phyloP scores from a whole-genome alignment of 306 rosid species.

The Cicer chorassanicum region DNA sequence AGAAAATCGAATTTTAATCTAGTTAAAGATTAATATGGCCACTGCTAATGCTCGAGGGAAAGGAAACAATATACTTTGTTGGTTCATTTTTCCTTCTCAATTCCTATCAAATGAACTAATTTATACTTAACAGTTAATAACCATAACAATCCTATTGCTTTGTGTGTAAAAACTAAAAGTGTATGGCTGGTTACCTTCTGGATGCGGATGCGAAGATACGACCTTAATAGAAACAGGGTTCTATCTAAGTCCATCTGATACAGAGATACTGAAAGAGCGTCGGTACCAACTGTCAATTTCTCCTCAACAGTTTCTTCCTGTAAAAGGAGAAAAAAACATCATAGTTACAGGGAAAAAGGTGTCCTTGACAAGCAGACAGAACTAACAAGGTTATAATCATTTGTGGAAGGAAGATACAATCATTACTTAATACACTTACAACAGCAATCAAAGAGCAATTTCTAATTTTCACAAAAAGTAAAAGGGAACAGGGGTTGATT shows the following conservation, averaged over 20 bases:
- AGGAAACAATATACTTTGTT: neutral
- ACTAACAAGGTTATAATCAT: neutral
- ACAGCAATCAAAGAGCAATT: neutral
- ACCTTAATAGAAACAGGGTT: slow-evolving; percentile 79
- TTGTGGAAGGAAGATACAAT: neutral
- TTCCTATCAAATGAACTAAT: slow-evolving; percentile 3
- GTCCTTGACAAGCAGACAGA: neutral
- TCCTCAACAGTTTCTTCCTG: slow-evolving; percentile 94
- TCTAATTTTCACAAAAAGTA: neutral
- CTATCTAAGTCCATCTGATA: slow-evolving; percentile 97
- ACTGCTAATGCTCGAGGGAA: neutral
- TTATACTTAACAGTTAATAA: slow-evolving; percentile 17
- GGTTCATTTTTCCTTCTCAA: neutral
- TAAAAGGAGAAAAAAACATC: slow-evolving; percentile 14
- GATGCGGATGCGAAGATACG: slow-evolving; percentile 82
- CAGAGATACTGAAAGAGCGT: slow-evolving; percentile 79
- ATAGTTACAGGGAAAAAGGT: neutral
- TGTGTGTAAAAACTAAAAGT: neutral
- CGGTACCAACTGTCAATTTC: slow-evolving; percentile 53
- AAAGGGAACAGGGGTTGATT: slow-evolving; percentile 23
- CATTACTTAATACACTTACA: neutral
- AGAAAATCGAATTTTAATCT: slow-evolving; percentile 14
- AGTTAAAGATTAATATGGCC: neutral
- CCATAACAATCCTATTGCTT: neutral
- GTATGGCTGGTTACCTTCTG: slow-evolving; percentile 66